phyloP scores from a whole-genome alignment of 225 moss, liverwort and hornwort genomes.

The Physcomitrium patens region DNA sequence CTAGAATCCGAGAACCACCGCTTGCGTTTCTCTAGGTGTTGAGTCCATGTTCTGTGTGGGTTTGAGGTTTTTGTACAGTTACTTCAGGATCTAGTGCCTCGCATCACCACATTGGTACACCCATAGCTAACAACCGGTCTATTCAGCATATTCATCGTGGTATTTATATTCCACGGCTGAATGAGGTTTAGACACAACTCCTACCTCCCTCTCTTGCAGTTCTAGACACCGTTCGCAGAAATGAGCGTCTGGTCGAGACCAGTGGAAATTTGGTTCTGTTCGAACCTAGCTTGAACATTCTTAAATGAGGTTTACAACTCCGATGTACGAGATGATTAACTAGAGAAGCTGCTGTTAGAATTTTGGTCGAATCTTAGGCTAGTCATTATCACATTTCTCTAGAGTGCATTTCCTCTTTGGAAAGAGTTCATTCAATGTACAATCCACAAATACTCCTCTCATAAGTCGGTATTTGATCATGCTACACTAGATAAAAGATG shows the following conservation, averaged over 20 bases:
- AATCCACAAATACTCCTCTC: background rate
- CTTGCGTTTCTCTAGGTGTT: constrained; percentile 46
- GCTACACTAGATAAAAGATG: too few relatives aligned
- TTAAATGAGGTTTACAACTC: constrained; percentile 16
- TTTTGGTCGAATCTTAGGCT: constrained; percentile 11
- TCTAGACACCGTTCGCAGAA: background rate
- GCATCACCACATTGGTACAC: constrained; percentile 15
- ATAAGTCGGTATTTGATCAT: too few relatives aligned
- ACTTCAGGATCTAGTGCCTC: constrained; percentile 24
- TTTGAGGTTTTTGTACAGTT: constrained; percentile 33
- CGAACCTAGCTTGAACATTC: constrained; percentile 19
- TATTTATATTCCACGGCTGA: background rate
- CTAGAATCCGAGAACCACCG: constrained; percentile 58
- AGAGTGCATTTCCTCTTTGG: constrained; percentile 26
- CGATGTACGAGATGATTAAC: background rate
- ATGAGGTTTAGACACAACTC: constrained; percentile 3
- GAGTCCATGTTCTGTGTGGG: constrained; percentile 7
- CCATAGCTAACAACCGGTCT: background rate
- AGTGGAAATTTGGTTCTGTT: constrained; percentile 37
- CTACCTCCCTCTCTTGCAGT: background rate
- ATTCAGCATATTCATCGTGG: constrained; percentile 14
- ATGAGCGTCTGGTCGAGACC: constrained; percentile 7
- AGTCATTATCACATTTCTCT: background rate
- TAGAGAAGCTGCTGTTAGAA: constrained; percentile 23
- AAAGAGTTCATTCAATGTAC: constrained; percentile 37